Conservation (phyloP, 345 rosid genomes). For the Erodium maritimum region DNA sequence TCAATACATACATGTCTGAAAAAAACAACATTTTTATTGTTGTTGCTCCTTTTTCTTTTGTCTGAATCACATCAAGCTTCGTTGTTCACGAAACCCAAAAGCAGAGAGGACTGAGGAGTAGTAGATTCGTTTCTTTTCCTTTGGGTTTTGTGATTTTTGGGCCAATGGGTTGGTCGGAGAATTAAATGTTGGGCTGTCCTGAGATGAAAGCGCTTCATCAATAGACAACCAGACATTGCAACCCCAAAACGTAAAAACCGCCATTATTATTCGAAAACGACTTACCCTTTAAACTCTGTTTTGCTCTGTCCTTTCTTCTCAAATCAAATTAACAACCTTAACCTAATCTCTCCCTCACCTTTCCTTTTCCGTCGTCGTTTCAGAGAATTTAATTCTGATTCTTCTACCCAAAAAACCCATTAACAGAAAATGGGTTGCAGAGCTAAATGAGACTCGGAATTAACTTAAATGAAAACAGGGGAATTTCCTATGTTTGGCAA, state of each 20-base stretch:
- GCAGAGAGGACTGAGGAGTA: constrained; percentile 8
- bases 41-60: constrained; percentile 8
- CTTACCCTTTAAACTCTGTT: constrained; percentile 17
- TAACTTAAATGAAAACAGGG: constrained; percentile 1
- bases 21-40: not conserved
- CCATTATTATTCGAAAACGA: constrained; percentile 38
- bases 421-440: no score
- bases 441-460: no score
- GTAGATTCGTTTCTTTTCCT: constrained; percentile 4
- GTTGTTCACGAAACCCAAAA: constrained; percentile 9
- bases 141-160: not conserved
- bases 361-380: no score
- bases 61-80: constrained; percentile 9
- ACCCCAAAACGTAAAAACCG: constrained; percentile 2
- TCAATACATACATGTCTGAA: not conserved
- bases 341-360: not conserved
- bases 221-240: constrained; percentile 26
- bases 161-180: not conserved
- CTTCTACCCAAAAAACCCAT: no score
- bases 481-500: constrained; percentile 16
- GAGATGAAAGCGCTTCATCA: constrained; percentile 31
- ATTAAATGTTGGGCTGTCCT: constrained; percentile 30
- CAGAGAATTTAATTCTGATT: no score
- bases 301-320: not conserved
- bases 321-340: not conserved